A percentile compares a stretch with the other conserved stretches of the same genome.
Conservation (phyloP, 2,329 filamentous ascomycete genomes). For the Monosporascus cannonballus region DNA sequence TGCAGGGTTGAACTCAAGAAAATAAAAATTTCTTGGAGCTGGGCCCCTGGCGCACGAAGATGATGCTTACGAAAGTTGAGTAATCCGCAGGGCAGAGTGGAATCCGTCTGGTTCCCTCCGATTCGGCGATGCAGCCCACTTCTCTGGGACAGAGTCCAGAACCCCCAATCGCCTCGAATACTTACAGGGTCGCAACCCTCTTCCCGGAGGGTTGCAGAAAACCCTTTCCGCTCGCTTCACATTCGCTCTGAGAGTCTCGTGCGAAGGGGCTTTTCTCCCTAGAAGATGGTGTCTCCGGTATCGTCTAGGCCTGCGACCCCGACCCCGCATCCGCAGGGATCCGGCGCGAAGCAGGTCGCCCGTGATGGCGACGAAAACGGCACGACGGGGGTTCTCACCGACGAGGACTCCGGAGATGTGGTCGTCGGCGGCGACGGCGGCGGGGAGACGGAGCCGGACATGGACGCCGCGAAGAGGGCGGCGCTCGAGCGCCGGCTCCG, state of each 20-base stretch:
- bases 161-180: background rate
- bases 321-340: background rate
- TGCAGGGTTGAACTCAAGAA: no score
- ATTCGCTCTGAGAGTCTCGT: background rate
- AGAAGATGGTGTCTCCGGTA: background rate
- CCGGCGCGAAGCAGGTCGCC: background rate
- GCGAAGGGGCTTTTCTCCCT: background rate
- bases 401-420: background rate
- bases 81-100: background rate
- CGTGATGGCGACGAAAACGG: background rate
- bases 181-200: background rate
- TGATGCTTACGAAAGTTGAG: background rate
- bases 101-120: background rate
- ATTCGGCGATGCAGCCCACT: background rate
- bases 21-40: no score
- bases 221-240: no score
- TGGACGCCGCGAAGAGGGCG: constrained; percentile 5
- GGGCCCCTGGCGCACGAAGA: background rate
- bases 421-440: background rate
- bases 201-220: background rate
- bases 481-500: constrained; percentile 31
- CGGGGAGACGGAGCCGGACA: constrained; percentile 1
- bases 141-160: background rate
- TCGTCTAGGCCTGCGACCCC: background rate
- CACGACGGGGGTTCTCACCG: background rate